These are phyloP conservation scores for Helminthosporium solani DNA, from an alignment of 2,329 filamentous ascomycete genomes.

Conservation along the genomic window DNA sequence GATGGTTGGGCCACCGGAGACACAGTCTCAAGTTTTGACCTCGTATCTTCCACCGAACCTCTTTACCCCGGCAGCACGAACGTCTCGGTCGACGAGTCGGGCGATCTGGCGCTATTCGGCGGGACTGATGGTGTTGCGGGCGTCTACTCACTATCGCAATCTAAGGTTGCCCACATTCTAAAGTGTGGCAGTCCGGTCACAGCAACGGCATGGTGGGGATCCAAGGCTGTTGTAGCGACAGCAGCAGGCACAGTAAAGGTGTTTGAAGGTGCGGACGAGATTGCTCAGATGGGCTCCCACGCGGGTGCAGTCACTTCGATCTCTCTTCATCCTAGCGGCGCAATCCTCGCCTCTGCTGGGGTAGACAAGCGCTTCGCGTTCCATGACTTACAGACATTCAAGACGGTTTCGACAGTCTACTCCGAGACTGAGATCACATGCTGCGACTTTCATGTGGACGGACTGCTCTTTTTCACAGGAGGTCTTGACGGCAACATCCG, in stretches of 20 bases:
- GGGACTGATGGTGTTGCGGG: conserved; percentile 74
- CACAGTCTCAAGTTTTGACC: conserved; percentile 62
- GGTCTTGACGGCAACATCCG: conserved; percentile 79
- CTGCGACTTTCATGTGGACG: conserved; percentile 90
- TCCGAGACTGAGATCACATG: conserved; percentile 75
- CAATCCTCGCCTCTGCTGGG: conserved; percentile 82
- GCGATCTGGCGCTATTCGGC: conserved; percentile 70
- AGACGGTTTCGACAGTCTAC: conserved; percentile 74
- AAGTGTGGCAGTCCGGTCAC: conserved; percentile 67
- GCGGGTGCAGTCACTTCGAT: conserved; percentile 77
- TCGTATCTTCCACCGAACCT: conserved; percentile 55
- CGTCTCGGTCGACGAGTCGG: conserved; percentile 59
- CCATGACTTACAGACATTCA: conserved; percentile 72
- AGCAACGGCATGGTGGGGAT: conserved; percentile 63
- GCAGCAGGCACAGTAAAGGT: conserved; percentile 77
- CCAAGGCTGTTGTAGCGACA: conserved; percentile 71
- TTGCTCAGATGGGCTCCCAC: conserved; percentile 74
- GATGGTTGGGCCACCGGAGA: conserved; percentile 81
- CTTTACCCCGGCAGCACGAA: conserved; percentile 60
- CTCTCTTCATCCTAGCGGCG: conserved; percentile 77
- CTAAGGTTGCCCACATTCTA: conserved; percentile 70
- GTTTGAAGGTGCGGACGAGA: conserved; percentile 69
- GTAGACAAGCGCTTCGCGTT: conserved; percentile 90
- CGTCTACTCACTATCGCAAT: conserved; percentile 75
- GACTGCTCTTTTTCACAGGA: conserved; percentile 87